These are phyloP conservation scores for Tulasnella sp. DNA, from an alignment of 768 basidiomycete species.

Conservation along the genomic window DNA sequence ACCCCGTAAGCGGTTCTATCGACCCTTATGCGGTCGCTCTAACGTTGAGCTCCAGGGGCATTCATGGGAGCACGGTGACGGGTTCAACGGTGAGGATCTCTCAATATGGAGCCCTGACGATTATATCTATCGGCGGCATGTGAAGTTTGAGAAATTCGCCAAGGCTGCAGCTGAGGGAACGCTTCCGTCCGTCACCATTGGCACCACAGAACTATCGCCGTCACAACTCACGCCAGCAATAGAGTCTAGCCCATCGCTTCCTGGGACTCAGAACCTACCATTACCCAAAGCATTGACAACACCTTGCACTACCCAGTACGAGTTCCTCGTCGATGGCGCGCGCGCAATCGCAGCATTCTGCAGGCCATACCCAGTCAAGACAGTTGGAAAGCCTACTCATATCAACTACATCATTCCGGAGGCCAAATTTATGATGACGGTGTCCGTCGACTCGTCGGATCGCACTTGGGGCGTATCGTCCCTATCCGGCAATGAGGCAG, in stretches of 20 bases:
- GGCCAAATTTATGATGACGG: constrained; percentile 54
- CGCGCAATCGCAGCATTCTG: constrained; percentile 78
- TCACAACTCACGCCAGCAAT: not conserved
- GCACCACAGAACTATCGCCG: not conserved
- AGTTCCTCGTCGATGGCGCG: constrained; percentile 74
- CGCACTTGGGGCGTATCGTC: no score
- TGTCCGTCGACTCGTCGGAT: constrained; percentile 53
- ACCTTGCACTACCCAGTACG: constrained; percentile 29
- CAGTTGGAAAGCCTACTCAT: constrained; percentile 52
- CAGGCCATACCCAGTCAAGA: constrained; percentile 66
- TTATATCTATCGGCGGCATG: constrained; percentile 24
- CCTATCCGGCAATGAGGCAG: no score
- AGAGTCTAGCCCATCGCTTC: not conserved
- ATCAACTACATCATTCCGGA: constrained; percentile 66
- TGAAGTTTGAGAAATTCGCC: constrained; percentile 8
- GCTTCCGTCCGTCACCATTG: not conserved
- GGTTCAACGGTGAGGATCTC: constrained; percentile 93
- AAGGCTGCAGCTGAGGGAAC: constrained; percentile 6
- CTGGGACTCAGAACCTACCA: not conserved
- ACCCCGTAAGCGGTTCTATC: constrained; percentile 57
- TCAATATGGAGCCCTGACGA: constrained; percentile 81
- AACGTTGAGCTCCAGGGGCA: not conserved
- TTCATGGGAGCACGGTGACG: constrained; percentile 64
- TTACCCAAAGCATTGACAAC: not conserved
- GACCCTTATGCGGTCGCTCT: not conserved